Evolutionary conservation across 2,329 filamentous ascomycete genomes (phyloP), one percentile per base, ranked within the genome.

Genomic region (Pseudopithomyces maydicus): DNA sequence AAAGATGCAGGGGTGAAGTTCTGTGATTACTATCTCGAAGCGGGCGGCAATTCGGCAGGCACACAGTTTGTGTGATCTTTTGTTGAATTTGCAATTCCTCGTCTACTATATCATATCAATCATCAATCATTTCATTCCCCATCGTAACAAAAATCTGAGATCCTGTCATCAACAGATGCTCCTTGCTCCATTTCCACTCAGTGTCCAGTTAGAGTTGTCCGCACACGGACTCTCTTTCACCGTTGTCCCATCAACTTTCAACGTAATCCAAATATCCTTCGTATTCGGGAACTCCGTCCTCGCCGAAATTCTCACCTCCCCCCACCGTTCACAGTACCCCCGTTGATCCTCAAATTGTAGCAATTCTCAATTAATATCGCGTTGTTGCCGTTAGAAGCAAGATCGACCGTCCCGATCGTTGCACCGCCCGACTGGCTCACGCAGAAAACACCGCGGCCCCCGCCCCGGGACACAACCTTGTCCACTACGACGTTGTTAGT

Each of bases 281-380:
- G 77, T 85, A 62, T 83, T 84, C 11, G 80, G 74, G 57, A 86
- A 86, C 71, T 86, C 84, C 20, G 69, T 64, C 14, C 84, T 75
- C 1, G 84, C 83, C 1, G 83, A 70, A 12, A 86, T 61, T 2
- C 84, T 77, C 7, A 86, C 83, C 68, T 85, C 83, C 0, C 84
- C 84, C 84, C 84, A 1, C 83, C 81, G 23, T 78, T 80, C 22
- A 86, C 80, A 2, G 76, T 81, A 0, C 84, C 84, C 17, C 79
- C 79, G 1, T 67, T 71, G 65, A 86, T 84, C 1, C 74, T 70
- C 32, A 86, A 59, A 50, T 83, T 82, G 68, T 86, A 85, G 73
- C 84, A 86, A 69, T 86, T 86, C 76, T 86, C 84, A 26, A 86
- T 81, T 1, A 86, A 75, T 19, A 86, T 77, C 0, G 84, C 80